Evolutionary conservation across 202 grass and related monocot genomes (phyloP).

Genomic region (Dendrocalamus latiflorus): DNA sequence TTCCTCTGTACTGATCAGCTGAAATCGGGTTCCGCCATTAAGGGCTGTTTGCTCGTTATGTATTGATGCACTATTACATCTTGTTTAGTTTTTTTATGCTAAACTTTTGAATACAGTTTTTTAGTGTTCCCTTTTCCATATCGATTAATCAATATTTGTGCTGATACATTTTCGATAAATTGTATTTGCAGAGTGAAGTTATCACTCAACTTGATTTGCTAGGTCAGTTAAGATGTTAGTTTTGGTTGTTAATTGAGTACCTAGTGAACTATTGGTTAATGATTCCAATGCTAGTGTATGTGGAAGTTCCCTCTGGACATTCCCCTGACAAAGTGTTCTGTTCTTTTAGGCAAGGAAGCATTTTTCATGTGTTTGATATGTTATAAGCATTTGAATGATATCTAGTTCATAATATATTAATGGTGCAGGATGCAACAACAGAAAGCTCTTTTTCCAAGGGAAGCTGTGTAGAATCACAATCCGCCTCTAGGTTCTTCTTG

Average conservation of each 20-base stretch:
- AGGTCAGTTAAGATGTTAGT: not conserved
- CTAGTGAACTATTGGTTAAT: not conserved
- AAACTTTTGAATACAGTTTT: not conserved
- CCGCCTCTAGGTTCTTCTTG: slow-evolving; percentile 37
- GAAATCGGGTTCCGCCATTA: not conserved
- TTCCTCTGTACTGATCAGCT: not conserved
- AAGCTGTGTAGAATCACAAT: slow-evolving; percentile 28
- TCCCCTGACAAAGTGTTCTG: not conserved
- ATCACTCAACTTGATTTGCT: not conserved
- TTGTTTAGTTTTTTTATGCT: not conserved
- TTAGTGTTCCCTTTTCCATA: not conserved
- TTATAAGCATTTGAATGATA: slow-evolving; percentile 7
- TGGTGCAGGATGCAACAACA: slow-evolving; percentile 28
- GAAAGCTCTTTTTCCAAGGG: slow-evolving; percentile 15
- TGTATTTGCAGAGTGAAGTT: slow-evolving; percentile 1
- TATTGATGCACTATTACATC: not conserved
- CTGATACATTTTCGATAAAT: not conserved
- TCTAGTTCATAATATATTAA: slow-evolving; percentile 10
- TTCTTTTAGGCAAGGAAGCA: not conserved
- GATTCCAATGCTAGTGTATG: not conserved
- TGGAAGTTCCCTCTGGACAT: slow-evolving; percentile 1
- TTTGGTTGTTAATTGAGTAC: not conserved
- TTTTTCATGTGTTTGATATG: slow-evolving; percentile 10
- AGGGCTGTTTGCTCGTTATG: not conserved
- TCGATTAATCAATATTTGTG: not conserved